phyloP scores from a whole-genome alignment of 805 yeast genomes.

The Pichia manshurica region DNA sequence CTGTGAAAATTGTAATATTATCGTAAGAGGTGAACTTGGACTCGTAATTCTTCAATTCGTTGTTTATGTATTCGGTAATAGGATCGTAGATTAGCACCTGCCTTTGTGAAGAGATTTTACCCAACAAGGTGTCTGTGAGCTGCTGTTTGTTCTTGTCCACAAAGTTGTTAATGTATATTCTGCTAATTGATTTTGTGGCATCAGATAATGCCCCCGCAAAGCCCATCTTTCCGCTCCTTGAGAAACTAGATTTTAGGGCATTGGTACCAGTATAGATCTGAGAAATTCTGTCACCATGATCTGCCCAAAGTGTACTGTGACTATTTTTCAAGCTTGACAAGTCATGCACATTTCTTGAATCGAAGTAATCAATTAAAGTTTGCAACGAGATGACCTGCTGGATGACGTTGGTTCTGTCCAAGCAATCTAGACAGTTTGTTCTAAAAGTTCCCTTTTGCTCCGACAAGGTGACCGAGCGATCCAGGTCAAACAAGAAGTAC shows the following conservation, averaged over 20 bases:
- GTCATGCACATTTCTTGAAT: conserved; percentile 19
- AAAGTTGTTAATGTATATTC: conserved; percentile 94
- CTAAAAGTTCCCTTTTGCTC: conserved; percentile 90
- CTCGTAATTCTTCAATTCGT: conserved; percentile 46
- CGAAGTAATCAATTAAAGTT: conserved; percentile 53
- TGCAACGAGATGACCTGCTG: conserved; percentile 76
- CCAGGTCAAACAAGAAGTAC: conserved; percentile 68
- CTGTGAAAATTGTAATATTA: conserved; percentile 62
- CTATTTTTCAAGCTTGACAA: conserved; percentile 56
- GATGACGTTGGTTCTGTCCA: conserved; percentile 88
- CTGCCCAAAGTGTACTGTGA: conserved; percentile 93
- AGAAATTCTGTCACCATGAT: conserved; percentile 94
- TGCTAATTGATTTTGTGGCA: conserved; percentile 89
- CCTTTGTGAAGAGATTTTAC: conserved; percentile 65
- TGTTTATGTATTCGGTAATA: conserved; percentile 73
- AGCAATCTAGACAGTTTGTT: conserved; percentile 90
- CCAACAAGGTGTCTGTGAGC: conserved; percentile 82
- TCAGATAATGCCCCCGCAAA: conserved; percentile 96
- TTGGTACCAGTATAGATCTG: conserved; percentile 97
- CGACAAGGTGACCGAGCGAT: conserved; percentile 46
- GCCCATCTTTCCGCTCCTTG: conserved; percentile 94
- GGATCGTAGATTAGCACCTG: conserved; percentile 84
- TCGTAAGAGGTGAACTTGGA: conserved; percentile 55
- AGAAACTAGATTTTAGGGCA: conserved; percentile 89
- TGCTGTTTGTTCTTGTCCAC: conserved; percentile 87